Evolutionary conservation across 768 basidiomycete genomes (phyloP).

Genomic region (Plicaturopsis crispa): DNA sequence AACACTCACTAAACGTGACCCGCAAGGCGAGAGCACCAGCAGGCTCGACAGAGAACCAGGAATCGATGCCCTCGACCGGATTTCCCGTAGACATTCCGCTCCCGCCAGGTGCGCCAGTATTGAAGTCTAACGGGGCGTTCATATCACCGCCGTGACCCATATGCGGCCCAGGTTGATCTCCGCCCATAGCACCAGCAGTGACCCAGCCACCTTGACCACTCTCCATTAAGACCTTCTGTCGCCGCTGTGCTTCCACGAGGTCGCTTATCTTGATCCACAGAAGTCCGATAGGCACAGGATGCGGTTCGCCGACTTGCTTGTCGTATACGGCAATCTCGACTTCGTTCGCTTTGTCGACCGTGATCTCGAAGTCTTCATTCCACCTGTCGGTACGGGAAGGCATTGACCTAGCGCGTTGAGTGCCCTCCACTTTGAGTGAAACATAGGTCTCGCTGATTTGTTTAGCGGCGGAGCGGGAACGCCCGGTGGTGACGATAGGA

Average conservation of each 20-base stretch:
- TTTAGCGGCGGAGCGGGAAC: constrained; percentile 74
- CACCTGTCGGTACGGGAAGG: constrained; percentile 92
- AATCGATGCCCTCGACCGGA: constrained; percentile 77
- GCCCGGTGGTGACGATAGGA: constrained; percentile 53
- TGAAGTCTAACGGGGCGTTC: constrained; percentile 31
- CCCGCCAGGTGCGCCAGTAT: constrained; percentile 22
- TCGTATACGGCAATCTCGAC: constrained; percentile 96
- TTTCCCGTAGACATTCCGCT: constrained; percentile 25
- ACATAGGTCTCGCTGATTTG: constrained; percentile 78
- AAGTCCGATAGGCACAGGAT: constrained; percentile 87
- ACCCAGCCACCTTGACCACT: constrained; percentile 91
- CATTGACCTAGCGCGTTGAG: constrained; percentile 85
- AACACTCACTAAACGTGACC: constrained; percentile 81
- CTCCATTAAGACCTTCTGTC: constrained; percentile 88
- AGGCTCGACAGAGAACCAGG: constrained; percentile 97
- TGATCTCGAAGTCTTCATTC: constrained; percentile 96
- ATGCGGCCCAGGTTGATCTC: constrained; percentile 40
- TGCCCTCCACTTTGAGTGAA: constrained; percentile 94
- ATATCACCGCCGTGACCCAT: constrained; percentile 40
- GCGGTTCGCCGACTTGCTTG: constrained; percentile 72
- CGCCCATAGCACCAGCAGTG: constrained; percentile 84
- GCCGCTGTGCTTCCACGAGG: constrained; percentile 84
- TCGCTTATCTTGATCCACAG: constrained; percentile 94
- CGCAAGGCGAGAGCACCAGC: constrained; percentile 87
- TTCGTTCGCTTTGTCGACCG: constrained; percentile 97